Evolutionary conservation across 139 green algal genomes (phyloP), one percentile per base, ranked within the genome.

Genomic region (Coccomyxa sp.): DNA sequence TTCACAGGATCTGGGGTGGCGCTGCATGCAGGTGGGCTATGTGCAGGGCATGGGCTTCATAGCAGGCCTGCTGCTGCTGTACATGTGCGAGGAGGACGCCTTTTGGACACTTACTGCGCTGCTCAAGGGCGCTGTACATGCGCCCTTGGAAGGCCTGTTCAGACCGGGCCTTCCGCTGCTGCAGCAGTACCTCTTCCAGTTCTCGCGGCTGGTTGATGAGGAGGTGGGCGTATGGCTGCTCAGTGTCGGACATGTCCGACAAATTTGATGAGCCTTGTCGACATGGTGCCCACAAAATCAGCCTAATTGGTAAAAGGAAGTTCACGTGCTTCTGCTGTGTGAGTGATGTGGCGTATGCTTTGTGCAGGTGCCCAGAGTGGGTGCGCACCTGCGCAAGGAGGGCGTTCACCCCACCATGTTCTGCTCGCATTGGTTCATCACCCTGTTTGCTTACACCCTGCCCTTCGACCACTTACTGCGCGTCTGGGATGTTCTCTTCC

Each of bases 11-110:
- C n/a, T n/a, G n/a, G 63, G 63, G 63, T 71, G 63, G 63, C 21
- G 63, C 63, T 25, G 21, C 63, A 71, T 71, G 30, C 82, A 96
- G 88, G 92, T 97, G 58, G 94, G 95, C 0, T 97, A 98, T 77
- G 93, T 97, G 79, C 94, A 98, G 86, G 95, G 95, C 82, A 97
- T 98, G 95, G 93, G 94, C 23, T 98, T 97, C 87, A 85, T 98
- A 17, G 90, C 92, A 0, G 94, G 92, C 23, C 86, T 97, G 79
- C 90, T 98, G 86, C 90, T 98, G 83, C 90, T 98, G 82, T 94
- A 97, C 90, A 96, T 98, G 94, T 80, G 81, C 13, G 93, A 96
- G 76, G 94, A 96, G 90, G 94, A 96, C 81, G 92, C 95, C 7
- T 98, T 98, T 86, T 98, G 95, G 95, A 93, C 95, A 57, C 88